Evolutionary conservation across 805 yeast species (phyloP), one percentile per base, ranked within the genome.

Genomic region (Yarrowia deformans): DNA sequence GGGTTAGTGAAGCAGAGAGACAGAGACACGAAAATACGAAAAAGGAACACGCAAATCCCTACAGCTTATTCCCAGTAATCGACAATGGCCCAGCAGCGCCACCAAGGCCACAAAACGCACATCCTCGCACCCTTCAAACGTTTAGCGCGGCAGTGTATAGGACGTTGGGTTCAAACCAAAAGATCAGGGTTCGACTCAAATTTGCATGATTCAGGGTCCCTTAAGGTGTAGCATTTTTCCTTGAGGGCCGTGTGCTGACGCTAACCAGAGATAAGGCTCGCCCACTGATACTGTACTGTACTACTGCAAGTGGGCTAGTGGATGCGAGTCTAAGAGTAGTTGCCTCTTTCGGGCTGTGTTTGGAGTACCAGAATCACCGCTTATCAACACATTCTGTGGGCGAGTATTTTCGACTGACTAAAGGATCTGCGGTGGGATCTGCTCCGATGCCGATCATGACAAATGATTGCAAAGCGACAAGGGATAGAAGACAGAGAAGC

Each of bases 121-220:
- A 10, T 8, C 50, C 8, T 8, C 48, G 19, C 23, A 18, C 23
- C 48, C 8, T 5, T 19, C 19, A 39, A 12, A 40, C n/a, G 7
- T 7, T 23, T 16, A 34, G 56, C 56, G 56, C 56, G 56, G 56
- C 34, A 50, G 40, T 18, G 14, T 50, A 50, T 34, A 8, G 34
- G 29, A 50, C 40, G 56, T 50, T 50, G 56, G 56, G 56, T 50
- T 50, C 39, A n/a, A 35, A 50, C 56, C 10, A 14, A 13, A 18
- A 48, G 18, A 2, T 29, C 18, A 16, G 54, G 37, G 37, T 48
- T 23, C 32, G 35, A 2, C 4, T 16, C n/a, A 48, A n/a, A 32
- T n/a, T n/a, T n/a, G n/a, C 12, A 35, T 48, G 52, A 50, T 50
- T 50, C 56, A 50, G 56, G 56, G 56, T 34, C 56, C 56, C 48